These are phyloP conservation scores for Paracoccidioides lutzii DNA, from an alignment of 2,329 filamentous ascomycete species.

Conservation along the genomic window DNA sequence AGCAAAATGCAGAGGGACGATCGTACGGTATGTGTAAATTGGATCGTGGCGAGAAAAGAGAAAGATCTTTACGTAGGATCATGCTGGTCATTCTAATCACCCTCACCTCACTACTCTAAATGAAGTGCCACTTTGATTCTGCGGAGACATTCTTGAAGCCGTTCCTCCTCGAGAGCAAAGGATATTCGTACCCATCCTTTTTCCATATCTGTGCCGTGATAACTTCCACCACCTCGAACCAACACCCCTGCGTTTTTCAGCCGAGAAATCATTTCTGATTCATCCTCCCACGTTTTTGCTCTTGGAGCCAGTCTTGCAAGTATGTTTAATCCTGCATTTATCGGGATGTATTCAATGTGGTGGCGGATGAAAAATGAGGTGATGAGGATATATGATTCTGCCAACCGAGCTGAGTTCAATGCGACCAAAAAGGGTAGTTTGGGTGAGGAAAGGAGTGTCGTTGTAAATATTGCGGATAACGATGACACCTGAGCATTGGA, in stretches of 20 bases:
- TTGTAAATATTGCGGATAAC: conserved; percentile 13
- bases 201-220: conserved; percentile 12
- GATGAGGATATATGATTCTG: conserved; percentile 14
- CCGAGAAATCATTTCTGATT: conserved; percentile 10
- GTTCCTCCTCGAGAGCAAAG: conserved; percentile 13
- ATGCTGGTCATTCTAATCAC: background rate
- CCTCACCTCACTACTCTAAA: background rate
- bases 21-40: no score
- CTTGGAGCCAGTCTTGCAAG: conserved; percentile 13
- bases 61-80: background rate
- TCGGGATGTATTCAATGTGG: conserved; percentile 16
- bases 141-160: conserved; percentile 12
- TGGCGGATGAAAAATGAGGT: conserved; percentile 15
- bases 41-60: no score
- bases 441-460: conserved; percentile 14
- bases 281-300: conserved; percentile 17
- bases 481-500: conserved; percentile 14
- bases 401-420: conserved; percentile 15
- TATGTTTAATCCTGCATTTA: conserved; percentile 16
- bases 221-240: conserved; percentile 13
- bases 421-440: conserved; percentile 12
- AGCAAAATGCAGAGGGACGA: background rate
- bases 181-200: conserved; percentile 18
- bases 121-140: conserved; percentile 9
- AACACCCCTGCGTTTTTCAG: conserved; percentile 14